Percentiles rank a stretch among this genome's conserved stretches.
These are phyloP conservation scores for Myxozyma melibiosi DNA, from an alignment of 805 yeast genomes.

Conservation along the genomic window DNA sequence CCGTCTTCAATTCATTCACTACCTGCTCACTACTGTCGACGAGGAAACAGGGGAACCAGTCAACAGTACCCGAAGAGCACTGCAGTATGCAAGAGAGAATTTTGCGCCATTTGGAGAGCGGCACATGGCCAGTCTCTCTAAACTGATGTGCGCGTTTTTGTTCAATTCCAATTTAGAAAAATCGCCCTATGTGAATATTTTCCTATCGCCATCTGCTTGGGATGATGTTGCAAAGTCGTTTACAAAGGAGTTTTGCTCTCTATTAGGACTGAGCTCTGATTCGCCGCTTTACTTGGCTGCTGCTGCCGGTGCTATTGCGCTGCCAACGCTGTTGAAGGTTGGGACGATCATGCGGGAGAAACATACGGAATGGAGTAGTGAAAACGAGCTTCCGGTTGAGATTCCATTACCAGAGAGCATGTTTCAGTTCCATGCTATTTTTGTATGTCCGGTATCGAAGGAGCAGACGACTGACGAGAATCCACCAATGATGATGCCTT, in stretches of 20 bases:
- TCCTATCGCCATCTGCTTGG: constrained; percentile 39
- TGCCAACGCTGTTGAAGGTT: constrained; percentile 57
- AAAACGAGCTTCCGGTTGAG: constrained; percentile 64
- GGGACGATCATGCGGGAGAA: constrained; percentile 46
- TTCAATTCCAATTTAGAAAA: constrained; percentile 34
- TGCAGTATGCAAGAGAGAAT: constrained; percentile 49
- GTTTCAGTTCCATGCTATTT: constrained; percentile 63
- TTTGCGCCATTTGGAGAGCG: constrained; percentile 47
- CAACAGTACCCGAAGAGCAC: constrained; percentile 38
- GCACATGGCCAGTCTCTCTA: constrained; percentile 49
- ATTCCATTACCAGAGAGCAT: constrained; percentile 53
- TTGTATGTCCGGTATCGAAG: constrained; percentile 71
- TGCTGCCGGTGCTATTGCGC: constrained; percentile 55
- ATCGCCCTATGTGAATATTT: constrained; percentile 36
- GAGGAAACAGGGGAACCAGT: constrained; percentile 1
- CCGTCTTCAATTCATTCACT: constrained; percentile 47
- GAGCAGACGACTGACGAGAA: constrained; percentile 63
- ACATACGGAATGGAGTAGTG: constrained; percentile 57
- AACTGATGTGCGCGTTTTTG: constrained; percentile 48
- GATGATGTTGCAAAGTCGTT: constrained; percentile 44
- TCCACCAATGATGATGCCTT: constrained; percentile 65
- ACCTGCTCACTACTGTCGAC: constrained; percentile 23
- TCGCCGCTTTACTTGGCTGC: constrained; percentile 56
- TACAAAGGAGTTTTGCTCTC: constrained; percentile 53
- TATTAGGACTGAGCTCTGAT: constrained; percentile 53